Base-by-base conservation (phyloP, 2,329 filamentous ascomycete genomes). In the Plectosphaerella cucumerina region DNA sequence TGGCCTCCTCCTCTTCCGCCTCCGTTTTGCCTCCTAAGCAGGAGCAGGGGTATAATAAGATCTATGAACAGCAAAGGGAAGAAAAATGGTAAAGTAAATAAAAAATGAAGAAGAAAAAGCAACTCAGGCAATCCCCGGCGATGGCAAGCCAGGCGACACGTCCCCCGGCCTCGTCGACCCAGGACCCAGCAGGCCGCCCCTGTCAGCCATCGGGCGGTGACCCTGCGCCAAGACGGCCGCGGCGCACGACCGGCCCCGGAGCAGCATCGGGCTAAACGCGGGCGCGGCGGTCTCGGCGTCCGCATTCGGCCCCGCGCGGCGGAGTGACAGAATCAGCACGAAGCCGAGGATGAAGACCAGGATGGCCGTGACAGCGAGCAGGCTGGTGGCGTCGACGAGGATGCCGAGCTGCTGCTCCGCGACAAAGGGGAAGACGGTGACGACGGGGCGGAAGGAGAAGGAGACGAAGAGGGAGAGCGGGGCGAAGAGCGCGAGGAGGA, bases 151-250 rank as follows among this genome's bases (percentile, higher is more conserved):
- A 6, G 17, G 15, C 14, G 15, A 39, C 35, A 39, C 14, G 35
- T 39, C 35, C 10, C 35, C 35, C 12, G 35, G 35, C n/a, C 17
- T 39, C 35, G 35, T 39, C 8, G 15, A 14, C 35, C 15, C 31
- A 34, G 8, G 31, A 34, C 8, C 17, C 11, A 18, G 14, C 10
- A 39, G 35, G 35, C 17, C 54, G 57, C 60, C 63, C 18, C 56
- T 56, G 46, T 60, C 60, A 37, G 62, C 63, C 9, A 58, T 59
- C 17, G 61, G 56, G 5, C 70, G 64, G 50, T 79, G 76, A 61
- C 76, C 79, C 47, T 71, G 63, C 21, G 77, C 70, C 60, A 71
- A 74, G 54, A 81, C 59, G n/a, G 78, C 76, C 9, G 76, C 77
- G 53, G 74, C 77, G 64, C 77, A 80, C 41, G 69, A 66, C 11